A percentile compares a stretch with the other conserved stretches of the same genome.
Conservation (phyloP, 2,329 filamentous ascomycete genomes). For the Berkeleyomyces rouxiae region DNA sequence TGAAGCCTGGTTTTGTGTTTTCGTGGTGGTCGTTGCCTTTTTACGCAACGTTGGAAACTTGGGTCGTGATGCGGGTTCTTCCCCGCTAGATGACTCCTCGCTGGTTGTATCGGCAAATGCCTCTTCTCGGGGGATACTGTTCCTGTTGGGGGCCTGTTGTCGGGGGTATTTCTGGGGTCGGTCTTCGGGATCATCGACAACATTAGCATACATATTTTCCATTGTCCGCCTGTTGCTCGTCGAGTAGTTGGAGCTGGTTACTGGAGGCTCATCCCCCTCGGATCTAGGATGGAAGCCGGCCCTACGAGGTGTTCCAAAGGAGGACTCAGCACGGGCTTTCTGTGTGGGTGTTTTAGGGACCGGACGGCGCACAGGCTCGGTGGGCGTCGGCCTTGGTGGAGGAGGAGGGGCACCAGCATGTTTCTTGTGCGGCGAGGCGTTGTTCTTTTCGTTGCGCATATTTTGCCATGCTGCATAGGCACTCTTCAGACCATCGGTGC, state of each 20-base stretch:
- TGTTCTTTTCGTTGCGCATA: conserved; percentile 20
- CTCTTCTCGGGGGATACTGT: conserved; percentile 3
- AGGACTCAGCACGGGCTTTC: conserved; percentile 35
- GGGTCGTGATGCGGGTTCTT: neutral
- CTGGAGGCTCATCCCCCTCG: conserved; percentile 37
- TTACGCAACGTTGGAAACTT: conserved; percentile 4
- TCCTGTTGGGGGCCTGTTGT: neutral
- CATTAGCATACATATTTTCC: neutral
- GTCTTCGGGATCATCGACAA: neutral
- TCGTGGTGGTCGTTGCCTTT: neutral
- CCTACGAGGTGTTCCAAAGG: conserved; percentile 30
- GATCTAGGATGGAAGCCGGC: conserved; percentile 34
- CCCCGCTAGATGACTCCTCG: conserved; percentile 7
- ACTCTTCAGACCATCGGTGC: conserved; percentile 25
- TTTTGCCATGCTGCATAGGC: conserved; percentile 28
- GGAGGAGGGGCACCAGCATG: conserved; percentile 18
- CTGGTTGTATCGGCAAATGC: conserved; percentile 11
- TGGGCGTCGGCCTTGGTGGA: conserved; percentile 19
- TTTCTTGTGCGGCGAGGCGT: conserved; percentile 15
- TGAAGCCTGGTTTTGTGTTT: neutral
- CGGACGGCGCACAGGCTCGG: conserved; percentile 22
- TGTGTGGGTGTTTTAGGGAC: conserved; percentile 35
- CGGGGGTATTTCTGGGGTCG: conserved; percentile 5
- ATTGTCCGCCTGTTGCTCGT: conserved; percentile 19
- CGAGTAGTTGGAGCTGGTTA: conserved; percentile 34